A percentile compares a stretch with the other conserved stretches of the same genome.
phyloP scores from a whole-genome alignment of 163 green algal genomes.

The Scenedesmus sp. region DNA sequence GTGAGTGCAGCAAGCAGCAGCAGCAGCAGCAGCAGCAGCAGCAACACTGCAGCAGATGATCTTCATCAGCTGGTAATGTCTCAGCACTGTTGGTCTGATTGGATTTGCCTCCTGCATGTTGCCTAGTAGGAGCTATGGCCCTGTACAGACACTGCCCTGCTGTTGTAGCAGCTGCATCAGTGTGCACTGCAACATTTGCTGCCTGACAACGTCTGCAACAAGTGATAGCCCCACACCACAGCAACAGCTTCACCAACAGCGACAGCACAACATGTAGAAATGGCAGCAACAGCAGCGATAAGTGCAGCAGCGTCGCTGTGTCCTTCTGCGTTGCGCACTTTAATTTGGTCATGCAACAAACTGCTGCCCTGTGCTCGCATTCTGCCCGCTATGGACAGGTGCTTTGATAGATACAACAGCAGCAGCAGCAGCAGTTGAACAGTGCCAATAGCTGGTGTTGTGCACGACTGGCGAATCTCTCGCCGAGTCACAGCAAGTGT shows the following conservation, averaged over 20 bases:
- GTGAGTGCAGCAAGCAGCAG: not conserved
- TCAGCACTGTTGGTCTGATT: too few relatives aligned
- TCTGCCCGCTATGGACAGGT: too few relatives aligned
- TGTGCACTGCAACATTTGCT: not conserved
- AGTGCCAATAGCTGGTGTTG: too few relatives aligned
- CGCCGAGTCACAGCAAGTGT: too few relatives aligned
- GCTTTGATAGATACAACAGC: not conserved
- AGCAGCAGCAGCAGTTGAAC: not conserved
- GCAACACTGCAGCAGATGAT: not conserved
- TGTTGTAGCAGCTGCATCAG: not conserved
- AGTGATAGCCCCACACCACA: not conserved
- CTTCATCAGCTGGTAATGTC: too few relatives aligned
- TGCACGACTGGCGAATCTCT: too few relatives aligned
- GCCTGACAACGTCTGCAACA: not conserved
- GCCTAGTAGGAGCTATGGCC: not conserved
- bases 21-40: not conserved
- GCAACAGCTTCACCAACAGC: too few relatives aligned
- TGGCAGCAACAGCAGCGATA: not conserved
- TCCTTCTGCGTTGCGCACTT: not conserved
- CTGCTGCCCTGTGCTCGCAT: too few relatives aligned
- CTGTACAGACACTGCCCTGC: not conserved
- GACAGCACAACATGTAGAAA: not conserved
- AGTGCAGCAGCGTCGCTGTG: not conserved
- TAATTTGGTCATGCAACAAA: too few relatives aligned
- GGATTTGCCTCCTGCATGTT: not conserved